A percentile compares a stretch with the other conserved stretches of the same genome.
Evolutionary conservation across 2,329 filamentous ascomycete species (phyloP).

Genomic region (Penicillium italicum): DNA sequence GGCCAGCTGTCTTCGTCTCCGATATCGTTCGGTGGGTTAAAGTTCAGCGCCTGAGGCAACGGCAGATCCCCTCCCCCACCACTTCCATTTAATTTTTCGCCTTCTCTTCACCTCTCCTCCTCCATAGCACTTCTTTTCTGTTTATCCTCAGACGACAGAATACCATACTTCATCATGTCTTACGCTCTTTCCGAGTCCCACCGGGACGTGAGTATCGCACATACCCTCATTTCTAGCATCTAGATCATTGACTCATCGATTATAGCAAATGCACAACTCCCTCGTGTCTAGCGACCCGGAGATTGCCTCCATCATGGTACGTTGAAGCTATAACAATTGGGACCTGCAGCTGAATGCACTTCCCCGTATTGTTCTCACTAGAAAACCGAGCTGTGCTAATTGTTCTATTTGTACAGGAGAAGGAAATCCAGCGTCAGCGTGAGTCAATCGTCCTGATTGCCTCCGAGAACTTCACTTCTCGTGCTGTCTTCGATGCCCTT

Average conservation of each 20-base stretch:
- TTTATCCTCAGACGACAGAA: constrained; percentile 11
- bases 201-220: constrained; percentile 54
- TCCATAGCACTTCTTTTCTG: constrained; percentile 4
- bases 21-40: constrained; percentile 8
- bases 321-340: constrained; percentile 28
- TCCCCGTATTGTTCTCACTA: neutral
- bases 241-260: constrained; percentile 33
- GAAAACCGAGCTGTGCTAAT: constrained; percentile 27
- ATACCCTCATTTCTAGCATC: constrained; percentile 9
- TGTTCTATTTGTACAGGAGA: constrained; percentile 57
- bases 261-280: constrained; percentile 90
- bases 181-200: constrained; percentile 66
- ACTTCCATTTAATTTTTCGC: constrained; percentile 20
- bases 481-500: constrained; percentile 94
- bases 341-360: constrained; percentile 1
- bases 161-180: constrained; percentile 37
- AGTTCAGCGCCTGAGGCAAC: constrained; percentile 17
- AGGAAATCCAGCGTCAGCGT: constrained; percentile 92
- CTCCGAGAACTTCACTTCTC: constrained; percentile 98
- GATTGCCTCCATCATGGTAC: constrained; percentile 94
- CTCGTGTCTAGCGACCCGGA: constrained; percentile 88
- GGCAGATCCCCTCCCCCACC: constrained; percentile 22
- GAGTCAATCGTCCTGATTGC: constrained; percentile 99
- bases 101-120: constrained; percentile 8
- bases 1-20: constrained; percentile 7